Evolutionary conservation across 805 yeast genomes (phyloP).

Genomic region (Monosporozyma unispora): DNA sequence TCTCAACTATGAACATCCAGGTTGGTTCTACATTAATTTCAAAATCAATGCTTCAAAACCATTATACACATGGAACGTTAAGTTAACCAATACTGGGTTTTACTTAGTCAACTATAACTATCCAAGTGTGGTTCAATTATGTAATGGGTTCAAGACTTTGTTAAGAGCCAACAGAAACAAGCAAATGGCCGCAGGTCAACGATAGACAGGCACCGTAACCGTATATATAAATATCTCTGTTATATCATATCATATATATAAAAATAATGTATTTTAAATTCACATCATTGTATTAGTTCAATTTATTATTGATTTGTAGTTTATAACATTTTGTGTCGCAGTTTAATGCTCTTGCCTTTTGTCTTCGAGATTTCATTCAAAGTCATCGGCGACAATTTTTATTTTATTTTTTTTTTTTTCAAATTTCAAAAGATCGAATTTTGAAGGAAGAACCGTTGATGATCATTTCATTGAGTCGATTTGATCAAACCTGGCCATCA

Average conservation of each 20-base stretch:
- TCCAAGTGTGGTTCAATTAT: slow-evolving; percentile 79
- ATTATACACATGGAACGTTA: slow-evolving; percentile 80
- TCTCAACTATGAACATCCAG: slow-evolving; percentile 82
- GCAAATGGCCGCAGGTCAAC: slow-evolving; percentile 4
- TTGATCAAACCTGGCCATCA: neutral
- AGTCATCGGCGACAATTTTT: neutral
- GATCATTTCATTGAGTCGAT: neutral
- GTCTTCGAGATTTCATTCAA: neutral
- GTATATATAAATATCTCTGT: neutral
- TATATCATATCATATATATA: neutral
- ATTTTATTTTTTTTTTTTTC: neutral
- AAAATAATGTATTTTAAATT: neutral
- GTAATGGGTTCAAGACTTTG: slow-evolving; percentile 87
- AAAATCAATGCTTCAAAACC: slow-evolving; percentile 65
- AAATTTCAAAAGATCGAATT: too few species aligned
- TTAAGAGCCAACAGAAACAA: slow-evolving; percentile 30
- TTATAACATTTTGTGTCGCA: neutral
- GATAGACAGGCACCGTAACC: neutral
- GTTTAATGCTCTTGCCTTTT: neutral
- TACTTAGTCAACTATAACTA: slow-evolving; percentile 70
- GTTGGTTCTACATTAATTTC: slow-evolving; percentile 84
- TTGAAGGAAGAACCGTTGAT: neutral
- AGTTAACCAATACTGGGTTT: slow-evolving; percentile 81
- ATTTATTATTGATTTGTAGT: too few species aligned
- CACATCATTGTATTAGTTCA: neutral